Conservation (phyloP, 2,329 filamentous ascomycete genomes). For the Albophoma yamanashiensis region DNA sequence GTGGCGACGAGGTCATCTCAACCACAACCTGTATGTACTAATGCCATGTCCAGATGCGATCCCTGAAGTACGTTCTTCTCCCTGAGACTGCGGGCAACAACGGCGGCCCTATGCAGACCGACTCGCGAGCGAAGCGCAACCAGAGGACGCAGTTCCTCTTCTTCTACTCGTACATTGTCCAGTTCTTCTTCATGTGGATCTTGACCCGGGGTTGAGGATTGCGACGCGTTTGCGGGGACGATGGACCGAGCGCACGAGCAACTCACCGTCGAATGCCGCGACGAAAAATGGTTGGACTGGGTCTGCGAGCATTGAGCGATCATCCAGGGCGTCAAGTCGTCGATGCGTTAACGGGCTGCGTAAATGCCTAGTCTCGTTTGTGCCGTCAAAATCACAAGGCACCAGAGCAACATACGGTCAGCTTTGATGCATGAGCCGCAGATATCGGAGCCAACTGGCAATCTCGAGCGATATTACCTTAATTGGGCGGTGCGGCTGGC, state of each 20-base stretch:
- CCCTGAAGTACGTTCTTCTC: conserved; percentile 87
- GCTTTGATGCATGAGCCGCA: background rate
- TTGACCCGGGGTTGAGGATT: conserved; percentile 33
- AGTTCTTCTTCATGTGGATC: conserved; percentile 90
- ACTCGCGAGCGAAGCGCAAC: conserved; percentile 76
- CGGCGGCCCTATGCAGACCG: conserved; percentile 53
- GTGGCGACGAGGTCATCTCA: conserved; percentile 5
- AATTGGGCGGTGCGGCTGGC: background rate
- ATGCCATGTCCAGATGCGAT: conserved; percentile 57
- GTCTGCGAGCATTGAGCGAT: background rate
- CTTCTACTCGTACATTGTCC: conserved; percentile 87
- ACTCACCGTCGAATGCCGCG: background rate
- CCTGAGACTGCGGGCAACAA: conserved; percentile 66
- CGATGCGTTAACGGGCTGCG: background rate
- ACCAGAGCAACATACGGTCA: background rate
- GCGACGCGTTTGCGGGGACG: background rate
- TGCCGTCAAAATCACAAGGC: background rate
- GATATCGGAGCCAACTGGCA: background rate
- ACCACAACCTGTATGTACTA: background rate
- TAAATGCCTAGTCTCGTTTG: background rate
- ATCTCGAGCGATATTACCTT: no score
- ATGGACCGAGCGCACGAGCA: background rate
- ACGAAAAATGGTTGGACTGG: background rate
- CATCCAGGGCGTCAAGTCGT: background rate
- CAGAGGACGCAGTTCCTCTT: conserved; percentile 87